phyloP scores from a whole-genome alignment of 306 rosid species.

The Cucumis cinereus region DNA sequence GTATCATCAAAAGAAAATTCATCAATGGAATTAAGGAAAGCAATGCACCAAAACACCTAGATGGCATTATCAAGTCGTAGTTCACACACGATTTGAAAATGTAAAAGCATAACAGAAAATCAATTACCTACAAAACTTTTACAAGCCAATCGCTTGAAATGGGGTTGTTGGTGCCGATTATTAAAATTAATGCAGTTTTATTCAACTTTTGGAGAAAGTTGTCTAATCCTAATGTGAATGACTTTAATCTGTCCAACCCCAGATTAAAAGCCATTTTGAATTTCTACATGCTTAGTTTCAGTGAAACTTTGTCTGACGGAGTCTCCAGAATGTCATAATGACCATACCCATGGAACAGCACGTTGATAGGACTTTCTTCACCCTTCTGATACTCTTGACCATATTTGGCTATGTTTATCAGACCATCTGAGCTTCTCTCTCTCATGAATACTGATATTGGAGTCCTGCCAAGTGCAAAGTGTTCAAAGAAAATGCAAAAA shows the following conservation, averaged over 20 bases:
- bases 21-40: neutral
- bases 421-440: slow-evolving; percentile 33
- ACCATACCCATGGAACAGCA: slow-evolving; percentile 87
- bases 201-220: slow-evolving; percentile 1
- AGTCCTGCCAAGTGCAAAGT: slow-evolving; percentile 34
- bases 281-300: slow-evolving; percentile 22
- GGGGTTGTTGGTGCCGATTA: slow-evolving; percentile 17
- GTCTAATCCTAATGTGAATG: slow-evolving; percentile 3
- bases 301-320: slow-evolving; percentile 19
- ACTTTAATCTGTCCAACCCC: slow-evolving; percentile 12
- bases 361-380: slow-evolving; percentile 54
- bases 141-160: slow-evolving; percentile 17
- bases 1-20: neutral
- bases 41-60: neutral
- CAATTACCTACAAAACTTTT: slow-evolving; percentile 8
- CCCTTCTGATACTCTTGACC: slow-evolving; percentile 58
- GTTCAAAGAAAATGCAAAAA: slow-evolving; percentile 3
- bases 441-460: slow-evolving; percentile 74
- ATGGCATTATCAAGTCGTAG: neutral
- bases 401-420: slow-evolving; percentile 70
- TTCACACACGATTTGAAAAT: neutral
- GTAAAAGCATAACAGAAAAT: neutral
- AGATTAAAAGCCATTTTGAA: slow-evolving; percentile 11
- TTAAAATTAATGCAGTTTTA: slow-evolving; percentile 4
- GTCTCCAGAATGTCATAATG: slow-evolving; percentile 79